phyloP scores from a whole-genome alignment of 352 stramenopile species.

The Phytophthora constricta region DNA sequence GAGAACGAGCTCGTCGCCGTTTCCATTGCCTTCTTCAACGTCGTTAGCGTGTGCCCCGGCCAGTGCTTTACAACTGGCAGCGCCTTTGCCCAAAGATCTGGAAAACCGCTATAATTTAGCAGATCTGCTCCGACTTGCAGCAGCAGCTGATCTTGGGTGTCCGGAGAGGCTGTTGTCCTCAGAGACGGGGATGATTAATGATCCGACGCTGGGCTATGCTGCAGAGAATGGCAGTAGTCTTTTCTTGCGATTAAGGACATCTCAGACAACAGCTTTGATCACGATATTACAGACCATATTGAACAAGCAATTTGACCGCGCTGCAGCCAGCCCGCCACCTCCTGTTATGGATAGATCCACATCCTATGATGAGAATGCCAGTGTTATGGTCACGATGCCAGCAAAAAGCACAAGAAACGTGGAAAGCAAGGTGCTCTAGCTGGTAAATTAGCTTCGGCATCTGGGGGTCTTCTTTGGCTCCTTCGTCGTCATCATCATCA shows the following conservation, averaged over 20 bases:
- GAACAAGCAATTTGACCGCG: slow-evolving; percentile 62
- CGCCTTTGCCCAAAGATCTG: slow-evolving; percentile 21
- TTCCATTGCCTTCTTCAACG: slow-evolving; percentile 29
- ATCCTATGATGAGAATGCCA: slow-evolving; percentile 41
- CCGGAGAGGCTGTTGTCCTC: slow-evolving; percentile 45
- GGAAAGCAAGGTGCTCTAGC: slow-evolving; percentile 37
- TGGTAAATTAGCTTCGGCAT: slow-evolving; percentile 33
- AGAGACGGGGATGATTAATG: slow-evolving; percentile 24
- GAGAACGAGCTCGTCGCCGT: slow-evolving; percentile 36
- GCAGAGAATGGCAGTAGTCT: slow-evolving; percentile 12
- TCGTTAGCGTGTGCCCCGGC: slow-evolving; percentile 4
- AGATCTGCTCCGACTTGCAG: slow-evolving; percentile 62
- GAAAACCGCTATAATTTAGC: slow-evolving; percentile 55
- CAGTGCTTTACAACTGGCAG: slow-evolving; percentile 12
- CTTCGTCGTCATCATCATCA: background rate
- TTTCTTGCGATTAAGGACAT: slow-evolving; percentile 18
- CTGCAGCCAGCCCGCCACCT: slow-evolving; percentile 20
- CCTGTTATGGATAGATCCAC: slow-evolving; percentile 36
- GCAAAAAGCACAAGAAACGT: slow-evolving; percentile 51
- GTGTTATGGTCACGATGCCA: slow-evolving; percentile 32
- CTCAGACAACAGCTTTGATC: slow-evolving; percentile 37
- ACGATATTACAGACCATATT: slow-evolving; percentile 53
- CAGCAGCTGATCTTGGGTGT: slow-evolving; percentile 58
- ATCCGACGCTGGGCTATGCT: slow-evolving; percentile 9
- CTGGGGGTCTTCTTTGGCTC: slow-evolving; percentile 9